phyloP scores from a whole-genome alignment of 345 rosid genomes.

The Geranium rotundifolium region DNA sequence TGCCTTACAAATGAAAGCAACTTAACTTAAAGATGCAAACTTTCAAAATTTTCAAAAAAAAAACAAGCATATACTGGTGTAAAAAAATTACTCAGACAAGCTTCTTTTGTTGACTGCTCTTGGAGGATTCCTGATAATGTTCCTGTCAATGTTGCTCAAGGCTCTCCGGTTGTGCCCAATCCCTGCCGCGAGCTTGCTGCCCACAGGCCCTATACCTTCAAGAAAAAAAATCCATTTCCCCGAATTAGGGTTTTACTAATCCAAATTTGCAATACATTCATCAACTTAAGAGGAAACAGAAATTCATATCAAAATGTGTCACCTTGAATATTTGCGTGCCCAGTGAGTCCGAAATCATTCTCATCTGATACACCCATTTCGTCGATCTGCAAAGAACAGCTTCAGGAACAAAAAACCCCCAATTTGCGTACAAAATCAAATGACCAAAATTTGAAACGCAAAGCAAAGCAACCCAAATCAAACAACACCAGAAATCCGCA shows the following conservation, averaged over 20 bases:
- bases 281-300: neutral
- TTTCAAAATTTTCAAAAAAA: neutral
- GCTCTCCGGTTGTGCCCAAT: conserved; percentile 60
- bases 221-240: conserved; percentile 6
- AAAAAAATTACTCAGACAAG: conserved; percentile 39
- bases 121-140: conserved; percentile 46
- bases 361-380: conserved; percentile 70
- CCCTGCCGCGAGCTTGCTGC: conserved; percentile 42
- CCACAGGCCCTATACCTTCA: conserved; percentile 38
- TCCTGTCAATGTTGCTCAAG: conserved; percentile 52
- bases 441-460: neutral
- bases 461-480: conserved; percentile 3
- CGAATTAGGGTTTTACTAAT: conserved; percentile 11
- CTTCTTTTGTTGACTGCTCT: conserved; percentile 58
- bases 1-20: neutral
- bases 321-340: conserved; percentile 46
- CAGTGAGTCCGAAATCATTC: conserved; percentile 61
- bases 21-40: neutral
- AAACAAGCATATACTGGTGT: conserved; percentile 1
- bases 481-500: conserved; percentile 1
- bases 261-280: neutral
- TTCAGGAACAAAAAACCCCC: conserved; percentile 12
- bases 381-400: conserved; percentile 14
- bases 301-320: neutral
- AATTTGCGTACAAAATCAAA: neutral